These are phyloP conservation scores for Xeromyces bisporus DNA, from an alignment of 495 filamentous ascomycete species.

Conservation along the genomic window DNA sequence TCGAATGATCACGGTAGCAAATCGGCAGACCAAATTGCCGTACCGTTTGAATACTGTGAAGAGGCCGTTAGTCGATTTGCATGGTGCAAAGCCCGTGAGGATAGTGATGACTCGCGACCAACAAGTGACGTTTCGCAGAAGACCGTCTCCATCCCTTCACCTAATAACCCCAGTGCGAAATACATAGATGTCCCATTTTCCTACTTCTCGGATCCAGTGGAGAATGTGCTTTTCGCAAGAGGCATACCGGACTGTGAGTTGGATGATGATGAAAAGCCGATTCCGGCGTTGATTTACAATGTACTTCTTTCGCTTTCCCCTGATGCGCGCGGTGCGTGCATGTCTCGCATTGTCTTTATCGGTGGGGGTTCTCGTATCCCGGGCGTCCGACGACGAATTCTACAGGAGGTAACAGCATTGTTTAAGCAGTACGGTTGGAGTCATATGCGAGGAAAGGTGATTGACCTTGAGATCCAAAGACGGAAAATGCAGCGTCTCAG, in stretches of 20 bases:
- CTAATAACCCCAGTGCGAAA: conserved; percentile 19
- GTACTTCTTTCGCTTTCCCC: conserved; percentile 58
- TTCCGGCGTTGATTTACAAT: conserved; percentile 58
- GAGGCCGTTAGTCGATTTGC: conserved; percentile 54
- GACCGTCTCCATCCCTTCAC: conserved; percentile 27
- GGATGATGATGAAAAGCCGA: conserved; percentile 71
- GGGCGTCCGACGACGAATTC: conserved; percentile 62
- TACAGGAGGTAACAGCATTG: conserved; percentile 52
- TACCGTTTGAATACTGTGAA: conserved; percentile 62
- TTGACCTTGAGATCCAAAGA: conserved; percentile 38
- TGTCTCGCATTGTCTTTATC: conserved; percentile 78
- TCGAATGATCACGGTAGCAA: conserved; percentile 4
- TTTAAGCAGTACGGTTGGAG: conserved; percentile 62
- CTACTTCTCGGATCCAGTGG: conserved; percentile 52
- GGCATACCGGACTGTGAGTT: conserved; percentile 36
- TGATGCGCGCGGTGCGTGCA: conserved; percentile 68
- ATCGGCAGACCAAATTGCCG: conserved; percentile 14
- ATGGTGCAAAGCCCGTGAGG: conserved; percentile 45
- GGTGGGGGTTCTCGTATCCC: conserved; percentile 68
- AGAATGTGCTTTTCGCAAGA: conserved; percentile 51
- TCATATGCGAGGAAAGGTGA: conserved; percentile 43
- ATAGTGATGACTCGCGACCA: neutral
- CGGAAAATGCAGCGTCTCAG: conserved; percentile 31
- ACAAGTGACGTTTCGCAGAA: conserved; percentile 3
- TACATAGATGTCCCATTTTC: conserved; percentile 44